Percentiles rank a stretch among this genome's conserved stretches.
Evolutionary conservation across 2,329 filamentous ascomycete species (phyloP).

Genomic region (Cercospora sojina): DNA sequence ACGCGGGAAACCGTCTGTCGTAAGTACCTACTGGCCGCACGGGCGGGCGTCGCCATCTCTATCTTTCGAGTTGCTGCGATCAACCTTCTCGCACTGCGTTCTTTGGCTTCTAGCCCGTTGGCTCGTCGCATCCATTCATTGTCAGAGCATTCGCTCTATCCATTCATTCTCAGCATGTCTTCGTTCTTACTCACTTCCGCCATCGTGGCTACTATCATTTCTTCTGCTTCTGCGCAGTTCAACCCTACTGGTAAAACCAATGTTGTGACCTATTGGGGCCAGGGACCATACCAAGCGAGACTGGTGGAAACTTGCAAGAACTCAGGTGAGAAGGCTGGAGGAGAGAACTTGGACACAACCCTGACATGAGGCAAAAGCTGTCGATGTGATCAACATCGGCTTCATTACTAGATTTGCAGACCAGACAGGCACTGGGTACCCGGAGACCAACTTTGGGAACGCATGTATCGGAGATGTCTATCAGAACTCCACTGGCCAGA

Average conservation of each 20-base stretch:
- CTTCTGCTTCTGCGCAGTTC: slow-evolving; percentile 44
- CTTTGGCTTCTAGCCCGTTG: slow-evolving; percentile 12
- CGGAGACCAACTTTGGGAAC: slow-evolving; percentile 54
- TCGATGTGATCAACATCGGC: slow-evolving; percentile 58
- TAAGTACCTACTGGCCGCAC: background rate
- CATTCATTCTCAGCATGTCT: slow-evolving; percentile 13
- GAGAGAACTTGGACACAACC: background rate
- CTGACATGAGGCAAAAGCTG: slow-evolving; percentile 40
- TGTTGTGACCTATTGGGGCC: slow-evolving; percentile 57
- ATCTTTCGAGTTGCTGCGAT: background rate
- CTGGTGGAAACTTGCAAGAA: slow-evolving; percentile 52
- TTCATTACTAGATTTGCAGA: slow-evolving; percentile 58
- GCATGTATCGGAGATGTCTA: slow-evolving; percentile 21
- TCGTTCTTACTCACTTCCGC: slow-evolving; percentile 8
- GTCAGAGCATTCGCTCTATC: background rate
- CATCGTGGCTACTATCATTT: slow-evolving; percentile 17
- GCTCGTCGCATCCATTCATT: slow-evolving; percentile 20
- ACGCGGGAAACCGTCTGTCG: background rate
- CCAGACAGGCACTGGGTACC: slow-evolving; percentile 46
- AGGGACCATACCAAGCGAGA: slow-evolving; percentile 51
- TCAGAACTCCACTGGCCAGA: slow-evolving; percentile 18
- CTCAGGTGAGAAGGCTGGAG: background rate
- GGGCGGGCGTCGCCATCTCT: background rate
- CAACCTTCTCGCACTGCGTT: background rate
- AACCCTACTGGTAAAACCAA: slow-evolving; percentile 48